phyloP scores from a whole-genome alignment of 2,329 filamentous ascomycete species.

The Chrysosporium keratinophilum region DNA sequence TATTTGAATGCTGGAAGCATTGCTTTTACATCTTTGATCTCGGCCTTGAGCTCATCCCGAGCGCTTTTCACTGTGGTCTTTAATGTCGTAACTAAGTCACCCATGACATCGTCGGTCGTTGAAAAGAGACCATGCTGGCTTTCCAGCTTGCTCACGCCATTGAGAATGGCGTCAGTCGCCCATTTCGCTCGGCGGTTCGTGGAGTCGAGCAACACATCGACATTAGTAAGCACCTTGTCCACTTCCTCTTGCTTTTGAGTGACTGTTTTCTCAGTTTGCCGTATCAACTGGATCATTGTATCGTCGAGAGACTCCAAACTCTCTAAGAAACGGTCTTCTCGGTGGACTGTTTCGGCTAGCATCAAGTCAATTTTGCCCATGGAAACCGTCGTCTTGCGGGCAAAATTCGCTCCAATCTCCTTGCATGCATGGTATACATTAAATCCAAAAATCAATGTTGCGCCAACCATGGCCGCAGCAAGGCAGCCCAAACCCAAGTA shows the following conservation, averaged over 20 bases:
- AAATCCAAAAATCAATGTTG: neutral
- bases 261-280: neutral
- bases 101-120: constrained; percentile 2
- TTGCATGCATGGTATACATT: constrained; percentile 1
- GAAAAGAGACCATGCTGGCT: neutral
- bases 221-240: neutral
- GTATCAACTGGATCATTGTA: neutral
- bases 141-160: neutral
- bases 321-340: neutral
- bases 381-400: neutral
- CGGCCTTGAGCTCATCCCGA: neutral
- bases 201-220: neutral
- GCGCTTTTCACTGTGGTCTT: neutral
- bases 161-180: neutral
- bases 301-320: neutral
- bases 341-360: neutral
- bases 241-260: neutral
- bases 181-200: neutral
- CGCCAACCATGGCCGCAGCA: constrained; percentile 1
- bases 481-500: constrained; percentile 1
- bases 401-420: neutral
- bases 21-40: neutral
- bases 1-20: constrained; percentile 5
- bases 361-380: neutral
- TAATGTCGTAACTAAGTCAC: neutral